Evolutionary conservation across 1,139 yeast species (phyloP).

Genomic region (Blastobotrys serpentis): DNA sequence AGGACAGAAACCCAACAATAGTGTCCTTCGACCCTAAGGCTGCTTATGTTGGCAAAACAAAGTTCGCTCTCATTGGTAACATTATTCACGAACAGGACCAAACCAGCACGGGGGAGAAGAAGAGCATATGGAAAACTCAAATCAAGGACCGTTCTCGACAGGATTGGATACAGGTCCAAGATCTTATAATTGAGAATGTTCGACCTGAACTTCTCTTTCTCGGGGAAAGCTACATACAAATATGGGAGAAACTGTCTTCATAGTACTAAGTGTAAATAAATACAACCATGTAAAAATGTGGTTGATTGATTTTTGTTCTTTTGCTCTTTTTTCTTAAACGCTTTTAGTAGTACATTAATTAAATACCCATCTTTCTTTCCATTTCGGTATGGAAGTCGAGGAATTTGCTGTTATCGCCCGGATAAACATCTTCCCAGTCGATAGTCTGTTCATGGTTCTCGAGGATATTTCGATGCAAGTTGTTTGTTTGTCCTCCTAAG

Average conservation of each 20-base stretch:
- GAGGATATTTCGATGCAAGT: slow-evolving; percentile 73
- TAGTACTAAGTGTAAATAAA: too few relatives aligned
- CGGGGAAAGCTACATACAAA: slow-evolving; percentile 61
- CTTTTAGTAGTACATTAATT: slow-evolving; percentile 16
- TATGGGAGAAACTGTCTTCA: too few relatives aligned
- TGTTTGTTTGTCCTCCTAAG: slow-evolving; percentile 48
- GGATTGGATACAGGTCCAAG: slow-evolving; percentile 60
- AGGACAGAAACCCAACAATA: slow-evolving; percentile 58
- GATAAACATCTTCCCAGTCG: slow-evolving; percentile 93
- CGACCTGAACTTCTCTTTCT: slow-evolving; percentile 62
- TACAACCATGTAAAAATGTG: neutral
- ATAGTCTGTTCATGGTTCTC: slow-evolving; percentile 69
- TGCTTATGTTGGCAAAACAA: slow-evolving; percentile 40
- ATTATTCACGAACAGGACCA: slow-evolving; percentile 47
- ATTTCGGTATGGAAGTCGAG: slow-evolving; percentile 63
- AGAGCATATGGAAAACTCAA: slow-evolving; percentile 52
- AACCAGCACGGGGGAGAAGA: slow-evolving; percentile 17
- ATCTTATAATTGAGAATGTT: slow-evolving; percentile 47
- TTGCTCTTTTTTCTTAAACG: neutral
- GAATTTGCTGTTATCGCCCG: slow-evolving; percentile 37
- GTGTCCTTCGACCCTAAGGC: slow-evolving; percentile 56
- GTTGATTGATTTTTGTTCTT: neutral
- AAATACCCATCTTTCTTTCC: slow-evolving; percentile 64
- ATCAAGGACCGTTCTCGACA: slow-evolving; percentile 44
- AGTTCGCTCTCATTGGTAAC: slow-evolving; percentile 53